Base-by-base conservation (phyloP, 2,329 filamentous ascomycete genomes). In the Colletotrichum noveboracense region DNA sequence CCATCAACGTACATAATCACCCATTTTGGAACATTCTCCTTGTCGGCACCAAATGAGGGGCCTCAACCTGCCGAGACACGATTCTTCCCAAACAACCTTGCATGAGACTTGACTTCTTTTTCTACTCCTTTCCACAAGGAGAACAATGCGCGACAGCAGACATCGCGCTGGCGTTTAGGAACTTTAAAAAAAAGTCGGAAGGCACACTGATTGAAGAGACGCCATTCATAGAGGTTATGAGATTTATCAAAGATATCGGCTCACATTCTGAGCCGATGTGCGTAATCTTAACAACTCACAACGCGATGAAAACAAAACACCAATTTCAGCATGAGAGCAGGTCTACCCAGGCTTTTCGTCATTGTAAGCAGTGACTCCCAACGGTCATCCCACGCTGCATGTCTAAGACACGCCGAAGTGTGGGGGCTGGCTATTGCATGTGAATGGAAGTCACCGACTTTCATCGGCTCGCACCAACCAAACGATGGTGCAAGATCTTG, bases 121-220 rank as follows among this genome's bases (percentile, higher is more conserved):
- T 69, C 58, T 36, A 34, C 64, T 69, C 58, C 70, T 65, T 69
- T 66, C 32, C 58, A 43, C 64, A 32, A 60, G 64, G 55, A 36
- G 32, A 21, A 43, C 21, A 75, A 69, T 10, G 70, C 64, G 65
- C 64, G 58, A 64, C 24, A 60, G 24, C 12, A 48, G 43, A 76
- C 8, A 48, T 34, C 58, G 74, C 70, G 64, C 58, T 62, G 74
- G 74, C 74, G 74, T 74, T 76, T 60, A 10, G 74, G 74, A 38
- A 69, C n/a, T 58, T 12, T 21, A 43, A 26, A 66, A 64, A 75
- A 68, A 73, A 26, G 64, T 69, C 30, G 70, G 70, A 65, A 55
- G 74, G 70, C 65, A 74, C 38, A 60, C 60, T 76, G 64, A 69
- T 76, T 74, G 64, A 52, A 65, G 48, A 66, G n/a, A 48, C 28